phyloP scores from a whole-genome alignment of 345 rosid genomes.

The Melastoma malabathricum region DNA sequence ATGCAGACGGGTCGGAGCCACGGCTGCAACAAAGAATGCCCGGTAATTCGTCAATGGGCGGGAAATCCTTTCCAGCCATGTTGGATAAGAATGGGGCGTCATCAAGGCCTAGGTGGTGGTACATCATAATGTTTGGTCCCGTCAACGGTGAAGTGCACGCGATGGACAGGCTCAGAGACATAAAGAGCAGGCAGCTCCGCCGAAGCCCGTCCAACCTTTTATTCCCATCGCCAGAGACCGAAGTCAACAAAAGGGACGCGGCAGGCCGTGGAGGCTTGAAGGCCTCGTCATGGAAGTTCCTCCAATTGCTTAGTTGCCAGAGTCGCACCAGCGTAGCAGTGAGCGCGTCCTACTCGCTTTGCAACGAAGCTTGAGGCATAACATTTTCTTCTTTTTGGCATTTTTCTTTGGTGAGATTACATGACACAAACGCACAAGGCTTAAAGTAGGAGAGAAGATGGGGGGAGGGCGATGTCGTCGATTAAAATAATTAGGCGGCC shows the following conservation, averaged over 20 bases:
- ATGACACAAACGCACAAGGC: no score
- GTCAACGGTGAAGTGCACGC: slow-evolving; percentile 24
- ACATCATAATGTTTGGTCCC: slow-evolving; percentile 42
- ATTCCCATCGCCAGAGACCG: slow-evolving; percentile 17
- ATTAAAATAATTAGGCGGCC: no score
- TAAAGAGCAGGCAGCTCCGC: slow-evolving; percentile 48
- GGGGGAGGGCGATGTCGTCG: no score
- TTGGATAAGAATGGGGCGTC: slow-evolving; percentile 1
- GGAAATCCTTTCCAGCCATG: slow-evolving; percentile 8
- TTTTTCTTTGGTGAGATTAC: no score
- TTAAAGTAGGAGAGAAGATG: no score
- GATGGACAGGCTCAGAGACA: slow-evolving; percentile 42
- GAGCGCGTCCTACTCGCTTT: slow-evolving; percentile 14
- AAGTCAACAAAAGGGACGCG: slow-evolving; percentile 3
- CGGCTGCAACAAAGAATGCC: no score
- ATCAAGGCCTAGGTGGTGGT: slow-evolving; percentile 48
- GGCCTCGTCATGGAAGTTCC: slow-evolving; percentile 27
- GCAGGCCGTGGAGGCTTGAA: slow-evolving; percentile 16
- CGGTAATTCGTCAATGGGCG: slow-evolving; percentile 16
- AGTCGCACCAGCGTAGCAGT: slow-evolving; percentile 37
- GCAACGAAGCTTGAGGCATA: not conserved
- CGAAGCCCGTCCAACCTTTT: slow-evolving; percentile 23
- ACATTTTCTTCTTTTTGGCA: no score
- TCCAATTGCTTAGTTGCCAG: slow-evolving; percentile 52
- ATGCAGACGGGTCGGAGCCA: no score